Base-by-base conservation (phyloP, 768 basidiomycete species). In the Phlebiopsis gigantea region DNA sequence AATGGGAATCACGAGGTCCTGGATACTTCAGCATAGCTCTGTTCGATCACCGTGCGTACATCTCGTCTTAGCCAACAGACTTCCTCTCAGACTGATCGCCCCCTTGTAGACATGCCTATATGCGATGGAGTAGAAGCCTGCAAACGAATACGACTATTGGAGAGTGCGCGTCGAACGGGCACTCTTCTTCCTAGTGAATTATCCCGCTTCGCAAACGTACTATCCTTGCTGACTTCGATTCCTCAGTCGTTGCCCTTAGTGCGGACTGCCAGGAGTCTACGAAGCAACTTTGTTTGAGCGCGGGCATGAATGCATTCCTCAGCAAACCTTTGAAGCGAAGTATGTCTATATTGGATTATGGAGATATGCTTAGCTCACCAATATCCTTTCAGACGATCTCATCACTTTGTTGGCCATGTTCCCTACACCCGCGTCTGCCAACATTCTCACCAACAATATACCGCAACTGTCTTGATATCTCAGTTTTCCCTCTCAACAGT, bases 191-290 rank as follows among this genome's bases (percentile, higher is more conserved):
- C 85, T 0, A 83, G 86, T 87, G 68, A 53, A 79, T 67, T 24
- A 2, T 30, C 2, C 45, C 5, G 55, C 39, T 41, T 34, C 21
- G 17, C 19, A 1, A 31, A 26, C 29, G 29, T 51, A 5, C 1
- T 50, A 30, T 1, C 45, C 24, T 42, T 41, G 15, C 52, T 51
- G 24, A 53, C 34, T n/a, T 17, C 17, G 28, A 5, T 19, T 12
- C 12, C 10, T 4, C 9, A 88, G 86, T 90, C 52, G 79, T 87
- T 34, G 87, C 86, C 2, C 69, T 90, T 50, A 87, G 85, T 63
- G 87, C 87, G 2, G 87, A 90, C 67, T 86, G 84, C 61, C 86
- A 89, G 69, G 85, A 87, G 50, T 86, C 85, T 4, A 87, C 87
- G 1, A 87, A 87, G 63, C 79, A 83, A 65, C 75, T 88, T 9